phyloP scores from a whole-genome alignment of 208 protist species.

The Crithidia fasciculata region DNA sequence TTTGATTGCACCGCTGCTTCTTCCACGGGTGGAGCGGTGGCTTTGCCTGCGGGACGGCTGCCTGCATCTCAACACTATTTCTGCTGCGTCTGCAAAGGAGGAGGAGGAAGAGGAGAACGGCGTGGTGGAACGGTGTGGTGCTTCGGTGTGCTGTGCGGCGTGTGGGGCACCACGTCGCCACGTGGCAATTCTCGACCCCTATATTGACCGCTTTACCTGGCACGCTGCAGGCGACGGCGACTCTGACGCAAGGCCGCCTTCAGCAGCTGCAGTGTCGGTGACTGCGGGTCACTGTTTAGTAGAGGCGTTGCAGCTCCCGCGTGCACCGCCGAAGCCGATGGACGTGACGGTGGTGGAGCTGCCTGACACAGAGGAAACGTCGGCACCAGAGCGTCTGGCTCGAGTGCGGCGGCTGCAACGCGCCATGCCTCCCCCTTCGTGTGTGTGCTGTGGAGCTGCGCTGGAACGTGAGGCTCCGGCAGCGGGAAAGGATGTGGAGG shows the following conservation, averaged over 20 bases:
- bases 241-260: not conserved
- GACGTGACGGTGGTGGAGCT: not conserved
- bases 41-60: slow-evolving; percentile 71
- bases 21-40: slow-evolving; percentile 36
- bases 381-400: not conserved
- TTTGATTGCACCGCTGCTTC: not conserved
- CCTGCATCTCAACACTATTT: slow-evolving; percentile 45
- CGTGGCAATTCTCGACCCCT: slow-evolving; percentile 20
- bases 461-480: too few species aligned
- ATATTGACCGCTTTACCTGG: slow-evolving; percentile 21
- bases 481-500: not conserved
- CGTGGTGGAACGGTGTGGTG: too few species aligned
- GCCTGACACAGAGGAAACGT: not conserved
- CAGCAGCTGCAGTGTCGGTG: not conserved
- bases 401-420: not conserved
- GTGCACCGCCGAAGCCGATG: not conserved
- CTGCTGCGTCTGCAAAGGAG: not conserved
- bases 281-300: not conserved
- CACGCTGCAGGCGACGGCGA: not conserved
- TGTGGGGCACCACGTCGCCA: slow-evolving; percentile 23
- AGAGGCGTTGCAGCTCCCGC: not conserved
- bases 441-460: slow-evolving; percentile 11
- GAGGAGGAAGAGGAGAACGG: not conserved
- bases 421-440: not conserved
- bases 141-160: slow-evolving; percentile 19